These are phyloP conservation scores for Citrus trifoliata DNA, from an alignment of 345 rosid genomes.

Conservation along the genomic window DNA sequence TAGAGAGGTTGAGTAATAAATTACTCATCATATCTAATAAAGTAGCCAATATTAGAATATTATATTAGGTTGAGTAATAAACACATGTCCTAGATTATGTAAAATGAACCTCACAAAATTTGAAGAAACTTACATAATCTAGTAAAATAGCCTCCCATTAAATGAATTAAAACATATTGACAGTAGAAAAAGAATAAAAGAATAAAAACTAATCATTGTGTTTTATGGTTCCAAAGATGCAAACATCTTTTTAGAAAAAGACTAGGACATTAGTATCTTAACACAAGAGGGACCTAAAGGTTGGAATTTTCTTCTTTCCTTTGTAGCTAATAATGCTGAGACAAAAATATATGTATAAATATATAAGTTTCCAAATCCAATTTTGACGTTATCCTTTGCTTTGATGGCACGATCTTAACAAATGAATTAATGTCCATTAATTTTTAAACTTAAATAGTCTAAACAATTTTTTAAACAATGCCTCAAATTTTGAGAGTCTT, in stretches of 20 bases:
- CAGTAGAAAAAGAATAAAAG: too few relatives aligned
- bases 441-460: background rate
- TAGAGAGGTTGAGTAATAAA: too few relatives aligned
- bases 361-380: background rate
- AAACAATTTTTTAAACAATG: background rate
- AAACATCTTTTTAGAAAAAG: background rate
- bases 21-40: too few relatives aligned
- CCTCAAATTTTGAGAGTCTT: background rate
- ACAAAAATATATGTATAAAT: too few relatives aligned
- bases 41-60: too few relatives aligned
- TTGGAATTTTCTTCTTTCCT: background rate
- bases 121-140: too few relatives aligned
- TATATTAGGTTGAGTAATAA: too few relatives aligned
- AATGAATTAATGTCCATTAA: background rate
- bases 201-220: background rate
- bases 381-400: background rate
- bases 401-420: background rate
- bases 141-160: too few relatives aligned
- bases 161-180: too few relatives aligned
- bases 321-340: background rate
- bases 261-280: background rate
- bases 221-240: background rate
- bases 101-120: too few relatives aligned
- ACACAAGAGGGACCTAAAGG: background rate
- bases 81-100: too few relatives aligned